Evolutionary conservation across 1,139 yeast species (phyloP), one percentile per base, ranked within the genome.

Genomic region (Suhomyces panamericanus): DNA sequence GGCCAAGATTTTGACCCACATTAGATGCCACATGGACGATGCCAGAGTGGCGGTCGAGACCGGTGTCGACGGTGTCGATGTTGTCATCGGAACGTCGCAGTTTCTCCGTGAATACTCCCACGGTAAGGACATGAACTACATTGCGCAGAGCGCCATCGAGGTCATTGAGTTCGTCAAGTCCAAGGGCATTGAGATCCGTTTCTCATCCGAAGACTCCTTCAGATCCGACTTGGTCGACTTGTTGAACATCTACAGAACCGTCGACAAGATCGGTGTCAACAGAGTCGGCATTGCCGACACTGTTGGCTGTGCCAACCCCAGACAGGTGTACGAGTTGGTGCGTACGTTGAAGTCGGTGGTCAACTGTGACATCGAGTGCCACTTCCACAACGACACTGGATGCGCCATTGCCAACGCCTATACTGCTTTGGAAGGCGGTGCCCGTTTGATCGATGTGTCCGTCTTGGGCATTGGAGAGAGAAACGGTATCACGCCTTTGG

Each of bases 241-340:
- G 64, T 80, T 93, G 59, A 91, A 93, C 75, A 93, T 93, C 60
- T 93, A 93, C 77, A 87, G 93, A 71, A 90, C 98, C 28, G 99
- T 93, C 52, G 96, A 88, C 75, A 88, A 90, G 78, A 90, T 93
- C 58, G 99, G 99, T 62, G 98, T 93, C 47, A 90, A 93, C 78
- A 85, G 99, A 73, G 97, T 93, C 44, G 99, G 99, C 77, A 93
- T 93, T 73, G 98, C 99, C 52, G 99, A 93, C 70, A 93, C 99
- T 39, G 98, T 93, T 50, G 99, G 99, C 41, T 88, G 98, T 68
- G 99, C 99, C 52, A 93, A 91, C 76, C 99, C 99, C 62, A 85
- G 99, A 76, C 98, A 93, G 73, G 99, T 93, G 48, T 93, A 91
- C 68, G 98, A 93, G 73, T 81, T 93, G 62, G 95, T 93, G 53